Evolutionary conservation across 148 eudicot genomes (phyloP).

Genomic region (Rhododendron griersonianum): DNA sequence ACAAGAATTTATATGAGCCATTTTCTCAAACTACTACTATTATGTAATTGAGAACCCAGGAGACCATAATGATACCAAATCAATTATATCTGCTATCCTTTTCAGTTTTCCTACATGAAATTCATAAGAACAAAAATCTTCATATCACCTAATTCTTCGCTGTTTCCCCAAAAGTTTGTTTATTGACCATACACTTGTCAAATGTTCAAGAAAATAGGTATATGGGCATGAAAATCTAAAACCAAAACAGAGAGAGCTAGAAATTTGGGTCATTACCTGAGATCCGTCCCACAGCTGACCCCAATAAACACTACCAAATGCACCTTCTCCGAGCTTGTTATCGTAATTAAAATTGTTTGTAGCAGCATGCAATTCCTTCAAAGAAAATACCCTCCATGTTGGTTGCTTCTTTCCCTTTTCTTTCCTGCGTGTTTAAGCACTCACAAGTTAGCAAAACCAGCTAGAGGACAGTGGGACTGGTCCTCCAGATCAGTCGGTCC

Average conservation of each 20-base stretch:
- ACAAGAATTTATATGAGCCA: not conserved
- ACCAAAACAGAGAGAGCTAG: not conserved
- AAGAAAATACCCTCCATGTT: conserved; percentile 82
- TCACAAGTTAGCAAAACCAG: not conserved
- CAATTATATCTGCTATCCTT: not conserved
- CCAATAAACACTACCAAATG: conserved; percentile 98
- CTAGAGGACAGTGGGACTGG: not conserved
- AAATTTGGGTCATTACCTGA: conserved; percentile 45
- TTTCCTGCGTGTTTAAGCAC: conserved; percentile 45
- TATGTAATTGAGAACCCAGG: not conserved
- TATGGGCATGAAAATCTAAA: not conserved
- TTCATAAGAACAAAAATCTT: too few relatives aligned
- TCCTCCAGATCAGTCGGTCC: not conserved
- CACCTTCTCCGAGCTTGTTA: conserved; percentile 96
- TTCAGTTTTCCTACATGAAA: not conserved
- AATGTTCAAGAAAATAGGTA: not conserved
- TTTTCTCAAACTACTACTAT: not conserved
- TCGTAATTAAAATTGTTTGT: conserved; percentile 91
- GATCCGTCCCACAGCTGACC: conserved; percentile 99
- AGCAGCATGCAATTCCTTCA: conserved; percentile 89
- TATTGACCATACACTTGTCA: not conserved
- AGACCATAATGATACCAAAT: not conserved
- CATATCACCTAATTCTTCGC: not conserved
- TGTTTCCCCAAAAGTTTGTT: not conserved
- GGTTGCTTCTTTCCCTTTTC: conserved; percentile 47